These are phyloP conservation scores for Suhomyces yuchorum DNA, from an alignment of 1,139 yeast species.

Conservation along the genomic window DNA sequence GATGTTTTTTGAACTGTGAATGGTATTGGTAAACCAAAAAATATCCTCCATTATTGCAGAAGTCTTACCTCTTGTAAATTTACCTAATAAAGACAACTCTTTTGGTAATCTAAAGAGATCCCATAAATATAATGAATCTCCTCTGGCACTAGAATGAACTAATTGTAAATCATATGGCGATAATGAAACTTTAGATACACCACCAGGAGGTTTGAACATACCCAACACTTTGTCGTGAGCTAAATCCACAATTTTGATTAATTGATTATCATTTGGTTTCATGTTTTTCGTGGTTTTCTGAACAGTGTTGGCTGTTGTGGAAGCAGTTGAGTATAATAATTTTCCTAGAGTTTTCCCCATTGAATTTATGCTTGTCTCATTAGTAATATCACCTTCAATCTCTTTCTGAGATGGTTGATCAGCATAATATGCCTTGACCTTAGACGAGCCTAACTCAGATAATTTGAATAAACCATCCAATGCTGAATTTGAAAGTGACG, in stretches of 20 bases:
- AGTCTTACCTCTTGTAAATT: slow-evolving; percentile 65
- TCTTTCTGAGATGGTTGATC: slow-evolving; percentile 17
- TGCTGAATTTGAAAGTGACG: slow-evolving; percentile 53
- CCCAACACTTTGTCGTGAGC: slow-evolving; percentile 46
- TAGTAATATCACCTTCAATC: slow-evolving; percentile 8
- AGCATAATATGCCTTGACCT: slow-evolving; percentile 41
- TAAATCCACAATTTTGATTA: slow-evolving; percentile 50
- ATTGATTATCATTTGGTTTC: slow-evolving; percentile 35
- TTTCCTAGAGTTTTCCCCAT: slow-evolving; percentile 35
- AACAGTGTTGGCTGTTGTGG: slow-evolving; percentile 33
- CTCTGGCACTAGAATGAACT: slow-evolving; percentile 58
- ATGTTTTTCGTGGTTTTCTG: slow-evolving; percentile 30
- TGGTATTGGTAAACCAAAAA: slow-evolving; percentile 51
- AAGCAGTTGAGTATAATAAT: slow-evolving; percentile 39
- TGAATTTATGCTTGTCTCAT: slow-evolving; percentile 28
- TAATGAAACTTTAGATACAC: slow-evolving; percentile 59
- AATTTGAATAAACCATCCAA: slow-evolving; percentile 54
- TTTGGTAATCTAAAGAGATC: slow-evolving; percentile 57
- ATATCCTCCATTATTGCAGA: slow-evolving; percentile 55
- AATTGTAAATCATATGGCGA: slow-evolving; percentile 65
- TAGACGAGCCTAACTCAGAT: slow-evolving; percentile 51
- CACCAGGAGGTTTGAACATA: slow-evolving; percentile 60
- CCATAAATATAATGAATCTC: slow-evolving; percentile 67
- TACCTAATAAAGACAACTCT: slow-evolving; percentile 58
- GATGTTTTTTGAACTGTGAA: slow-evolving; percentile 5